Base-by-base conservation (phyloP, 257 asterid species). In the Rubia yunnanensis region DNA sequence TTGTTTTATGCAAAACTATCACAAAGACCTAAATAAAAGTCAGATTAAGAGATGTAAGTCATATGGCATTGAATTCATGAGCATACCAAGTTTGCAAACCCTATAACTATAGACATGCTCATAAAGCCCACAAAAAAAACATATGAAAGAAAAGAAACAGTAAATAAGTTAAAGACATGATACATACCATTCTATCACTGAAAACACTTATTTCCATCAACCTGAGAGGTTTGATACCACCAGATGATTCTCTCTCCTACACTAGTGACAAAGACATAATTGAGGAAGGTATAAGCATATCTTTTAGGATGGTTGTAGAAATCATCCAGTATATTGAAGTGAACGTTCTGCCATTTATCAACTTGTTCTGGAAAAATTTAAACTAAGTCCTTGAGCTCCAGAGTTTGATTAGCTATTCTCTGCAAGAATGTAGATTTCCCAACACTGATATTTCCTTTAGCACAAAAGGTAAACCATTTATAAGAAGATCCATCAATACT, bases 1-100 rank as follows among this genome's bases (percentile, higher is more conserved):
- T 94, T 23, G 99, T 97, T 80, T 94, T 96, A 46, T 90, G 99
- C 60, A 94, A 96, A 70, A 96, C 97, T 80, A 97, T 83, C 70
- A 88, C 99, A 84, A 94, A 94, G 52, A 92, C 99, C 99, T 89
- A 80, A 23, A 66, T 52, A 39, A 55, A 67, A n/a, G 63, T 50
- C 58, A 64, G 23, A 56, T 20, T n/a, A n/a, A n/a, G 73, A 59
- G 31, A 27, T 1, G 23, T 56, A 24, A 49, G 56, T 41, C 49
- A 13, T 41, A 10, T 14, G 41, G 1, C 41, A 36, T 36, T 5
- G 39, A 32, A 32, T 23, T 9, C 6, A 18, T 23, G 62, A 53
- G 10, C 41, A 2, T 34, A 48, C 14, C 44, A 64, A 18, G 30
- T 30, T 8, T 28, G 17, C 38, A 26, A 22, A 63, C 11, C 13